phyloP scores from a whole-genome alignment of 345 rosid genomes.

The Hibiscus syriacus region DNA sequence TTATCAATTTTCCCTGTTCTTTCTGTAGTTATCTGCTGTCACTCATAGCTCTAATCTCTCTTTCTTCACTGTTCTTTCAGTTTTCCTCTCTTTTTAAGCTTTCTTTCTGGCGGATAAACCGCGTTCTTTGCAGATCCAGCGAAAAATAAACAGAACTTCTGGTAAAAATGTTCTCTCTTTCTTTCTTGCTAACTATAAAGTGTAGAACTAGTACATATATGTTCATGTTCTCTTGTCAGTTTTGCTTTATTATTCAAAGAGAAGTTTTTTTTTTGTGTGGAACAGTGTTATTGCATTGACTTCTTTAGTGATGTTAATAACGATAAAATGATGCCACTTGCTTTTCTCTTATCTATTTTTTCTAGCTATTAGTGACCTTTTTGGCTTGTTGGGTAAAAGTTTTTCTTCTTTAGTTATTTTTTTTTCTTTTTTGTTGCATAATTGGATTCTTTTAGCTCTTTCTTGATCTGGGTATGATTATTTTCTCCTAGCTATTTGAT shows the following conservation, averaged over 20 bases:
- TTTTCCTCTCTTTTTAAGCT: slow-evolving; percentile 3
- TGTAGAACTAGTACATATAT: not conserved
- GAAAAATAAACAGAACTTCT: not conserved
- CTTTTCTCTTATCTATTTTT: not conserved
- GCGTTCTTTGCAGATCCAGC: slow-evolving; percentile 11
- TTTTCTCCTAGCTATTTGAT: slow-evolving; percentile 3
- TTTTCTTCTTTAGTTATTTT: not conserved
- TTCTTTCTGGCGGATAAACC: slow-evolving; percentile 13
- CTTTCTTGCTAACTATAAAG: not conserved
- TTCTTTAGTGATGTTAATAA: not conserved
- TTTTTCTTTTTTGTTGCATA: not conserved
- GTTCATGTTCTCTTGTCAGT: not conserved
- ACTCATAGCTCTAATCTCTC: not conserved
- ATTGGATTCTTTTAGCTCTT: not conserved
- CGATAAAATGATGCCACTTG: not conserved
- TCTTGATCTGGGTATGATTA: slow-evolving; percentile 6
- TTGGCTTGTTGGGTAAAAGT: slow-evolving; percentile 1
- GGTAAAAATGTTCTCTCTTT: not conserved
- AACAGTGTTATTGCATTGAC: not conserved
- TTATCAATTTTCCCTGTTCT: not conserved
- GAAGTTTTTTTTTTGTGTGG: not conserved
- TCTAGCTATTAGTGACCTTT: not conserved
- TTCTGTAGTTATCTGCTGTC: slow-evolving; percentile 10
- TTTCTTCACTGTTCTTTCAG: slow-evolving; percentile 1
- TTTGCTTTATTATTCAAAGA: not conserved